Base-by-base conservation (phyloP, 108 stramenopile species). In the Skeletonema grethae region DNA sequence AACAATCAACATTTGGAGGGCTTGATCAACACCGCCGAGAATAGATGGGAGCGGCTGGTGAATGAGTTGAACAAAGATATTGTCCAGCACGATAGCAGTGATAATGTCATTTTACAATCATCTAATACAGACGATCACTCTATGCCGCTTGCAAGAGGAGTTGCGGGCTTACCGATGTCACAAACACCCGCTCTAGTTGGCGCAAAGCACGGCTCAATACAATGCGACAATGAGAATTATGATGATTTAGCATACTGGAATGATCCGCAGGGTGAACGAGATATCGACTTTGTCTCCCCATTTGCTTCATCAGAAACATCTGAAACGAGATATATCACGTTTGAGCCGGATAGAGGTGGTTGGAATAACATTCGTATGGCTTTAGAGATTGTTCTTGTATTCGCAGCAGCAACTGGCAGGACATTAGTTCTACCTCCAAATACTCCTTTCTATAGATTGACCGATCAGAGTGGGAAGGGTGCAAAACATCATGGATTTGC, bases 351-450 rank as follows among this genome's bases (percentile, higher is more conserved):
- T 64, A 60, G 74, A 43, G 91, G 88, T 22, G 92, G 92, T 25
- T 93, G 88, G 88, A 93, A 93, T 71, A 93, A 93, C 56, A 86
- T 89, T 25, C 85, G 93, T 35, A 91, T 95, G 90, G 82, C 75
- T 9, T 65, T 95, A 69, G 96, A 97, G 77, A 87, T 78, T 16
- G 71, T 97, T 9, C 71, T 95, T 38, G 90, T 94, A 15, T 65
- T 92, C 24, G 96, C 95, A 10, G 85, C 91, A 6, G 89, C 82
- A 30, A 94, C 91, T 12, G 93, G 95, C 46, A 67, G 96, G 31
- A 93, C 92, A 4, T 61, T 97, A 29, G 94, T 97, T 0, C 55
- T 97, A 34, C 96, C 96, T 29, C 96, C 96, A 15, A 85, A 87
- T 24, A 57, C 83, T 50, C 89, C 88, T 1, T 67, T 93, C 29